These are phyloP conservation scores for Tylopilus vinaceipallidus DNA, from an alignment of 768 basidiomycete genomes.

Conservation along the genomic window DNA sequence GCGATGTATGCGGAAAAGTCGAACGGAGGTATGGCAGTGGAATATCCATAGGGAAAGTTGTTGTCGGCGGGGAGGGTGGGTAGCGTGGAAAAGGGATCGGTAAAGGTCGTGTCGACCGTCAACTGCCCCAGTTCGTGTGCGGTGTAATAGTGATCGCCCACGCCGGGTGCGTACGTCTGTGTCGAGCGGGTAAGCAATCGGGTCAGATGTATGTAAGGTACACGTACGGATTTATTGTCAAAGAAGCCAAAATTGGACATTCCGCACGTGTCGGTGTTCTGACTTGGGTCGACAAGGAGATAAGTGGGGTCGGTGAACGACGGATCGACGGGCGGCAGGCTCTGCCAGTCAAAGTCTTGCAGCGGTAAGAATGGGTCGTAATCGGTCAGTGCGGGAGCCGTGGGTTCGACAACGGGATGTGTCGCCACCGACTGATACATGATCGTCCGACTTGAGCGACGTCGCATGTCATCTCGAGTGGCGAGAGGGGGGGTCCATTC, in stretches of 20 bases:
- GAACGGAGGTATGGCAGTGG: conserved; percentile 19
- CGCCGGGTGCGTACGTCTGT: conserved; percentile 1
- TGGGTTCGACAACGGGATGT: conserved; percentile 7
- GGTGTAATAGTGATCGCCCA: conserved; percentile 2
- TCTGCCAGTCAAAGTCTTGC: conserved; percentile 13
- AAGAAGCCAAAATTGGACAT: conserved; percentile 1
- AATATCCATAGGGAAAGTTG: neutral
- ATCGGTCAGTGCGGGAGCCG: neutral
- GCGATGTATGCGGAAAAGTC: conserved; percentile 13
- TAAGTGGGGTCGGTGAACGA: conserved; percentile 2
- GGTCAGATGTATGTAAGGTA: neutral
- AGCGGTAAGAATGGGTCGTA: neutral
- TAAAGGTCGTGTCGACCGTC: conserved; percentile 19
- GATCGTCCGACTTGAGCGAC: conserved; percentile 30
- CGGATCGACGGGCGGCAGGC: conserved; percentile 6
- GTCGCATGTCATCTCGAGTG: conserved; percentile 34
- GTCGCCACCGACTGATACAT: conserved; percentile 35
- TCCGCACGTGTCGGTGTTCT: neutral
- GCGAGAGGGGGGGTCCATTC: conserved; percentile 21
- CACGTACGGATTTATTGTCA: conserved; percentile 16
- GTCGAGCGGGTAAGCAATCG: neutral
- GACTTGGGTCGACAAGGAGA: conserved; percentile 3
- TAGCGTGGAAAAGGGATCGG: conserved; percentile 21
- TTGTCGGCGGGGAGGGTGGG: neutral
- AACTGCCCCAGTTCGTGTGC: conserved; percentile 13